Base-by-base conservation (phyloP, 2,329 filamentous ascomycete genomes). In the Coccinonectria pachysandricola region DNA sequence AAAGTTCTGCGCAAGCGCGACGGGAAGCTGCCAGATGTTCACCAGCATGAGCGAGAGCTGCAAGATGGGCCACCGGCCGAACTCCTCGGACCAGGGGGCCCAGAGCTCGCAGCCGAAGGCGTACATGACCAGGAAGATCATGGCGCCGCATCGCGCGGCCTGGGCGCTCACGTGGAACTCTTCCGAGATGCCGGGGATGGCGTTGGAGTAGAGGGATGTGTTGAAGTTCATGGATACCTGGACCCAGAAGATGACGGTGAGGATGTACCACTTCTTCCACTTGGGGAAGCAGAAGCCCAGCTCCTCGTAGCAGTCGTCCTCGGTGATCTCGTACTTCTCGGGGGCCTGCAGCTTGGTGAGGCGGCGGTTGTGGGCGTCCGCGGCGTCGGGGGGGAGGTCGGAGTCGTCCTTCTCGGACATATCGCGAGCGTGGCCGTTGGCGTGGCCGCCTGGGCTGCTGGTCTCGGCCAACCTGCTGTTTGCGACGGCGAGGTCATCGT, bases 91-190 rank as follows among this genome's bases (percentile, higher is more conserved):
- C 80, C 83, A 91, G 0, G 84, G 84, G 0, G 84, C 84, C 84
- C 84, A 91, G 0, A 88, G 65, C 53, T 91, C 84, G 50, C 84
- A 91, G 18, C 84, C 84, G 49, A 91, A 87, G 19, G 82, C 83
- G 50, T 92, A 91, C 3, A 76, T 54, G 26, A 91, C 67, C 19
- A 92, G 57, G 57, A 88, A 91, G 36, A 86, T 71, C 57, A 81
- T 78, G 32, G 81, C 79, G 48, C 83, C 83, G 30, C 72, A 69
- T 28, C 81, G 71, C 4, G 77, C 81, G 4, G 69, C 73, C 50
- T 84, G 79, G 15, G 60, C 59, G 35, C 74, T 79, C 35, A 88
- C 75, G 23, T 57, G 40, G 39, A 82, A 91, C 34, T 85, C 67
- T 12, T 75, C 59, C 0, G 69, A 60, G 26, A 85, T 81, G 13